Conservation (phyloP, 331 rosid genomes). For the Ulmus americana region DNA sequence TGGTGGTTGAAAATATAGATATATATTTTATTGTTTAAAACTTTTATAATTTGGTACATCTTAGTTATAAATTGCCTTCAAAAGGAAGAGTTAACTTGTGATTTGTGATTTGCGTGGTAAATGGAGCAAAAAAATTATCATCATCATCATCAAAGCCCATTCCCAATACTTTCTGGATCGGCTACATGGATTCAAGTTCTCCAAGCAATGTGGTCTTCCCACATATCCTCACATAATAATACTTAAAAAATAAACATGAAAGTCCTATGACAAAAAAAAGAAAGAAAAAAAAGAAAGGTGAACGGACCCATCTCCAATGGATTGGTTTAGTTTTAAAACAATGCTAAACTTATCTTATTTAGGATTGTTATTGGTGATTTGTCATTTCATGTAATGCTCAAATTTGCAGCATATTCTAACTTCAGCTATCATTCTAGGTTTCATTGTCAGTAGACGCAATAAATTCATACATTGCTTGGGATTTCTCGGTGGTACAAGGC, state of each 20-base stretch:
- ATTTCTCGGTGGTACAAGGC: constrained; percentile 80
- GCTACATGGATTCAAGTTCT: too few species aligned
- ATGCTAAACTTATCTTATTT: neutral
- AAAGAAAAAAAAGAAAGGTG: neutral
- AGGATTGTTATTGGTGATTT: neutral
- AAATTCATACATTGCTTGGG: constrained; percentile 96
- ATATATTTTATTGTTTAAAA: too few species aligned
- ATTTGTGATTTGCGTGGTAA: too few species aligned
- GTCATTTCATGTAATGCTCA: neutral
- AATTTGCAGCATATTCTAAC: constrained; percentile 8
- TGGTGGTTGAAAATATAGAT: too few species aligned
- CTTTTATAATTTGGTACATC: neutral
- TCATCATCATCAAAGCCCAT: too few species aligned
- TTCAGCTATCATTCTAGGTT: constrained; percentile 41
- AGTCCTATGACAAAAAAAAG: neutral
- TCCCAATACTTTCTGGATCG: too few species aligned
- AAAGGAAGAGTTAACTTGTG: too few species aligned
- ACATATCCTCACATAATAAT: too few species aligned
- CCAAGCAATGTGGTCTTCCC: too few species aligned
- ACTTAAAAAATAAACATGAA: too few species aligned
- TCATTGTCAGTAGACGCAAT: constrained; percentile 61
- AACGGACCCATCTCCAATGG: neutral
- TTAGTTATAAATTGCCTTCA: neutral
- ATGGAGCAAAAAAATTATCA: too few species aligned
- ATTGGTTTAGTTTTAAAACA: neutral